A percentile compares a stretch with the other conserved stretches of the same genome.
phyloP scores from a whole-genome alignment of 2,329 filamentous ascomycete genomes.

The Metarhizium guizhouense region DNA sequence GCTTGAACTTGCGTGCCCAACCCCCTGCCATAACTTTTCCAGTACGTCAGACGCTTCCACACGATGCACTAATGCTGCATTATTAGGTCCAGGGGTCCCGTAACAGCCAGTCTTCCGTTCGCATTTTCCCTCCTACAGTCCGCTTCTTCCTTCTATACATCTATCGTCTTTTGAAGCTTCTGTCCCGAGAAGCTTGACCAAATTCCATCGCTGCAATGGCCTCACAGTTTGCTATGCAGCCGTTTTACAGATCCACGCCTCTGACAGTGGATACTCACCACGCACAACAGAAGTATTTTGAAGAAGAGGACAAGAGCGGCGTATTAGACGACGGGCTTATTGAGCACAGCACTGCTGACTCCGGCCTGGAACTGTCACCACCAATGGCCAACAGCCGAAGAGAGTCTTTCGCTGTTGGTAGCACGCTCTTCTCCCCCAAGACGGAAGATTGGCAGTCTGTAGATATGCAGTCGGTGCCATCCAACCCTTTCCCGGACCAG shows the following conservation, averaged over 20 bases:
- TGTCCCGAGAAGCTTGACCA: not conserved
- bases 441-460: constrained; percentile 54
- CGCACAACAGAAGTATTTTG: constrained; percentile 44
- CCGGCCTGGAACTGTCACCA: constrained; percentile 54
- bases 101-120: not conserved
- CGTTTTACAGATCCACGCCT: constrained; percentile 40
- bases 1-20: not conserved
- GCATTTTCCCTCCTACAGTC: not conserved
- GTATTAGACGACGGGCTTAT: constrained; percentile 50
- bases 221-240: constrained; percentile 40
- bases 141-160: not conserved
- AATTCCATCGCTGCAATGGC: constrained; percentile 31
- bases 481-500: constrained; percentile 51
- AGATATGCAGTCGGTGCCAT: constrained; percentile 55
- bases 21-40: not conserved
- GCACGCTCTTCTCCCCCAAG: constrained; percentile 55
- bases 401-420: constrained; percentile 52
- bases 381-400: constrained; percentile 53
- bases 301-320: constrained; percentile 51
- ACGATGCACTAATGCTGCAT: not conserved
- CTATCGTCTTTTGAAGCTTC: not conserved
- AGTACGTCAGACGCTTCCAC: not conserved
- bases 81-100: not conserved
- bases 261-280: constrained; percentile 45
- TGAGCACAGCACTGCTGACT: constrained; percentile 51